Base-by-base conservation (phyloP, 208 protist species). In the Strigomonas galati region DNA sequence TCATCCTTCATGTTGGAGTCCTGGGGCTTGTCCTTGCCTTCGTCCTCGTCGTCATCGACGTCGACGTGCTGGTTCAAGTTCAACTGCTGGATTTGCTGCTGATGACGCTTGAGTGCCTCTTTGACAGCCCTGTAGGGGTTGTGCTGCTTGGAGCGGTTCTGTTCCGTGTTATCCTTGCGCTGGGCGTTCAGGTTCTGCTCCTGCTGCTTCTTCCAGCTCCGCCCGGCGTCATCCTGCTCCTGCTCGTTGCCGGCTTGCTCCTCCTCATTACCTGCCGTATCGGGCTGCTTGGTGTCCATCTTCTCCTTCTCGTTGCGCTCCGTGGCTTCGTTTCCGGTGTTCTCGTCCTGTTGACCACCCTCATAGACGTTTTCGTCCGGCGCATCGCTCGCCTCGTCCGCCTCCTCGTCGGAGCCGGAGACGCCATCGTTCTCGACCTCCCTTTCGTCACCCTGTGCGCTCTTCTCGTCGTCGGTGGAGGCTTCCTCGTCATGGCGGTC, bases 71-170 rank as follows among this genome's bases (percentile, higher is more conserved):
- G 52, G 74, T 85, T 84, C 17, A 93, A 79, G 66, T 91, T 85
- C 9, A 94, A 76, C 77, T 93, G 87, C 76, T 96, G 87, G 30
- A 72, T 64, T 48, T 89, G 76, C 15, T 79, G 84, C 40, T 90
- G 72, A 71, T 94, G 88, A 12, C 87, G 84, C 74, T 94, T 77
- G 44, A 96, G 58, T 14, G 91, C 87, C 65, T 96, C 91, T 73
- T 96, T 96, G 28, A 95, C 83, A 3, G 88, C 84, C 7, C 77
- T 76, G 71, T 93, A 94, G 32, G 81, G 92, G 62, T 93, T 97
- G 64, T 81, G 79, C 67, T 81, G 79, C 65, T 81, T 80, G 7
- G 78, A 87, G 56, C 78, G 82, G 28, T 79, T 92, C 56, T 79
- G 77, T 70, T 87, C 86, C 24, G 75, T 86, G 70, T 88, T 93